Percentiles rank a stretch among this genome's conserved stretches.
phyloP scores from a whole-genome alignment of 2,329 filamentous ascomycete species.

The Periconia digitata region DNA sequence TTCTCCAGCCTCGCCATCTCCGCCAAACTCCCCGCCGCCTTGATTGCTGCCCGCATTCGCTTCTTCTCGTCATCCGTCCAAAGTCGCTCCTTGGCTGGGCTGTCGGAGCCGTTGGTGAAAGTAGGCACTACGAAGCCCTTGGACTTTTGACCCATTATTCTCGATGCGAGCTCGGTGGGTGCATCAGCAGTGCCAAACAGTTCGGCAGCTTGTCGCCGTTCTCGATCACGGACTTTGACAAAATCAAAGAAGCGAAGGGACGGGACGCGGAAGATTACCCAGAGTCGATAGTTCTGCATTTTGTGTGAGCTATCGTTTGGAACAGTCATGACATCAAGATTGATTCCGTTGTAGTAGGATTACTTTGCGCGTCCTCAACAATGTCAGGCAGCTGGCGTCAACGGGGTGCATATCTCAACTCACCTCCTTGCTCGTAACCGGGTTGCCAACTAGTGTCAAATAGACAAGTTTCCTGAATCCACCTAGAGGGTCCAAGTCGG shows the following conservation, averaged over 20 bases:
- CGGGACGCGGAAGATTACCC: conserved; percentile 85
- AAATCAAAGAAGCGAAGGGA: conserved; percentile 89
- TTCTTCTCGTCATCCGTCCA: conserved; percentile 86
- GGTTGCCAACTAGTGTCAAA: conserved; percentile 81
- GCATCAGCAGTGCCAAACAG: conserved; percentile 79
- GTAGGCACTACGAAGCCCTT: conserved; percentile 66
- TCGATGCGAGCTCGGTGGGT: conserved; percentile 73
- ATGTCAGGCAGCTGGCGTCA: conserved; percentile 15
- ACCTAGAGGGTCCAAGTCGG: conserved; percentile 80
- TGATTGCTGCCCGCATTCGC: conserved; percentile 82
- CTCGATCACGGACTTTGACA: conserved; percentile 83
- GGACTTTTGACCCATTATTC: conserved; percentile 83
- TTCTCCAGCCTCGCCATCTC: conserved; percentile 92
- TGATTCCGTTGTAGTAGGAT: not conserved
- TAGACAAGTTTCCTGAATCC: conserved; percentile 73
- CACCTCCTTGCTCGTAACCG: conserved; percentile 90
- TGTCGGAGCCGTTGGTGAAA: conserved; percentile 35
- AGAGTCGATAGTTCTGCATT: conserved; percentile 86
- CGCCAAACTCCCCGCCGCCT: conserved; percentile 82
- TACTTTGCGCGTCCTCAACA: conserved; percentile 18
- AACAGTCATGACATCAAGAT: not conserved
- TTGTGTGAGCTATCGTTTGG: conserved; percentile 11
- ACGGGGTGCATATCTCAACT: conserved; percentile 8
- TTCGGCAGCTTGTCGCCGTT: conserved; percentile 73
- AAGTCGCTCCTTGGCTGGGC: conserved; percentile 62